Percentiles rank a stretch among this genome's conserved stretches.
Evolutionary conservation across 2,329 filamentous ascomycete genomes (phyloP).

Genomic region (Cladobotryum mycophilum): DNA sequence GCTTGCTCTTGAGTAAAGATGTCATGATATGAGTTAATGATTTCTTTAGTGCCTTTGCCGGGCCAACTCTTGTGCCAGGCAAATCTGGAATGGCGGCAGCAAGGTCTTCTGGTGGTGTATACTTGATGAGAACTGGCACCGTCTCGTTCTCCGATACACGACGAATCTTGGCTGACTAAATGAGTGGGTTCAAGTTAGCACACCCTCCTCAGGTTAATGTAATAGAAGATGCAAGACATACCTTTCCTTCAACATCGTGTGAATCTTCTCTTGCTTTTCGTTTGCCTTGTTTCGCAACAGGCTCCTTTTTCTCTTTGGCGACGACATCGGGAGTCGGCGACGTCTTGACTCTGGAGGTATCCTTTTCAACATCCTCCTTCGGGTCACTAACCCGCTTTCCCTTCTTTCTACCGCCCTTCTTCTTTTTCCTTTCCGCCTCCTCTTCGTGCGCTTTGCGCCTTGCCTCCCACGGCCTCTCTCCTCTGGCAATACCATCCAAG

Average conservation of each 20-base stretch:
- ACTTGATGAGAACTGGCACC: constrained; percentile 30
- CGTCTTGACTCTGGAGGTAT: constrained; percentile 28
- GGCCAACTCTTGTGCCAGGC: constrained; percentile 57
- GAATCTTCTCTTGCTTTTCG: constrained; percentile 53
- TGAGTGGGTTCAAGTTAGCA: constrained; percentile 10
- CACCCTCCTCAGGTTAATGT: too few relatives aligned
- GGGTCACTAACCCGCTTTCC: constrained; percentile 60
- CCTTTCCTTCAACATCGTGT: constrained; percentile 46
- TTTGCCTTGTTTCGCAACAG: constrained; percentile 41
- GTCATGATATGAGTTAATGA: constrained; percentile 61
- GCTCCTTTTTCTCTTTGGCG: constrained; percentile 45
- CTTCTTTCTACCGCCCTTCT: constrained; percentile 57
- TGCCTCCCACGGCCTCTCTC: constrained; percentile 82
- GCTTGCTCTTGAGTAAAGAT: constrained; percentile 59
- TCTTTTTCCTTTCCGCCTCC: constrained; percentile 52
- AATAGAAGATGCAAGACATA: constrained; percentile 22
- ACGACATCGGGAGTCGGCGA: constrained; percentile 35
- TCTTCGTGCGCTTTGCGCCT: constrained; percentile 57
- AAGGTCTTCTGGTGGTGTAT: constrained; percentile 47
- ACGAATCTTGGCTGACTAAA: constrained; percentile 43
- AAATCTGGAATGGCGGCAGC: constrained; percentile 48
- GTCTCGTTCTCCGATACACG: constrained; percentile 48
- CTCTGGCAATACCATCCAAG: constrained; percentile 67
- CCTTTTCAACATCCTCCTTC: constrained; percentile 52
- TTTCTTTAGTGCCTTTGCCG: constrained; percentile 65